Conservation (phyloP, 768 basidiomycete genomes). For the Trametes gibbosa region DNA sequence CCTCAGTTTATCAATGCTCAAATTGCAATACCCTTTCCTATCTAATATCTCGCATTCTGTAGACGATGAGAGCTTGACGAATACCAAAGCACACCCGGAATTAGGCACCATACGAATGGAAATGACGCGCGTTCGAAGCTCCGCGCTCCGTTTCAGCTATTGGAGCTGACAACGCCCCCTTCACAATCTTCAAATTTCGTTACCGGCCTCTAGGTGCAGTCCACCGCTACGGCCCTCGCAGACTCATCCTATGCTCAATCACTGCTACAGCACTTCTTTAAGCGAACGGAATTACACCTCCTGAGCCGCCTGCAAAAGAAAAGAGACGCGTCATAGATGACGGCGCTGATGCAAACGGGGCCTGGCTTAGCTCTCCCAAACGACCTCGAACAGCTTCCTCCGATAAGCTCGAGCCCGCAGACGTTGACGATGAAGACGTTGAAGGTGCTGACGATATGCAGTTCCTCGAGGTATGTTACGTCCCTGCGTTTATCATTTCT, state of each 20-base stretch:
- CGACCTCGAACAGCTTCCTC: not conserved
- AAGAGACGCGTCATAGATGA: not conserved
- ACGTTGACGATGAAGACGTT: not conserved
- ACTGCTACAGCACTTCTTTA: not conserved
- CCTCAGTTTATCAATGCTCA: not conserved
- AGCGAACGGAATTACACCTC: not conserved
- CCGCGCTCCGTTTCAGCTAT: too few relatives aligned
- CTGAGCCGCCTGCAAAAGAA: not conserved
- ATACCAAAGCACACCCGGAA: not conserved
- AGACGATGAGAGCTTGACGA: conserved; percentile 4
- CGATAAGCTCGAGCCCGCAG: not conserved
- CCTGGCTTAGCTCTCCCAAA: not conserved
- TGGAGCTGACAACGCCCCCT: not conserved
- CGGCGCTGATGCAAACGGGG: not conserved
- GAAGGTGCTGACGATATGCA: not conserved
- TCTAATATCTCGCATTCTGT: not conserved
- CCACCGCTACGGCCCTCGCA: not conserved
- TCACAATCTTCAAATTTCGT: conserved; percentile 6
- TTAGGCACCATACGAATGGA: conserved; percentile 7
- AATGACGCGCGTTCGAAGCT: not conserved
- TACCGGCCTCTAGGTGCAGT: conserved; percentile 13
- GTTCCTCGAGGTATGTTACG: not conserved
- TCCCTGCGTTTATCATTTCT: not conserved
- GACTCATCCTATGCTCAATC: not conserved
- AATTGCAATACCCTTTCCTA: not conserved